These are phyloP conservation scores for Clarireedia paspali DNA, from an alignment of 2,329 filamentous ascomycete genomes.

Conservation along the genomic window DNA sequence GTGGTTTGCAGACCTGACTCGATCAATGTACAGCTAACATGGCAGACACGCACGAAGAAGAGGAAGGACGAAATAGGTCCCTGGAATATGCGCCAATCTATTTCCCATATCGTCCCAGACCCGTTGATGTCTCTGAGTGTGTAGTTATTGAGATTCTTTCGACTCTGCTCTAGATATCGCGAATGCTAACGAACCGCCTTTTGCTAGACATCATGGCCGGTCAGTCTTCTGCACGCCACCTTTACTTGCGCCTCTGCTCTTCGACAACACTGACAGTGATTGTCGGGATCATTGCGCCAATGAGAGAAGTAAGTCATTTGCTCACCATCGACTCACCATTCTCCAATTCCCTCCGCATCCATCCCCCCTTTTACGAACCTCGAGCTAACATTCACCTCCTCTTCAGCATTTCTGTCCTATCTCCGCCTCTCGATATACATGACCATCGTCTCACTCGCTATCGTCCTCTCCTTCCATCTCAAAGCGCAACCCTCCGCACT, in stretches of 20 bases:
- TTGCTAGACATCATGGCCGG: constrained; percentile 13
- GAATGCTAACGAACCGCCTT: neutral
- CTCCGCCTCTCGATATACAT: constrained; percentile 85
- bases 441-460: constrained; percentile 80
- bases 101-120: constrained; percentile 29
- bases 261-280: constrained; percentile 60
- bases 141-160: neutral
- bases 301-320: constrained; percentile 32
- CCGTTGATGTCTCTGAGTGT: constrained; percentile 29
- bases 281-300: constrained; percentile 49
- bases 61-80: neutral
- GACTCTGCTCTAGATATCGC: constrained; percentile 9
- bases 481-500: constrained; percentile 60
- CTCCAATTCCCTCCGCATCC: neutral
- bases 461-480: constrained; percentile 88
- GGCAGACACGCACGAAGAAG: neutral
- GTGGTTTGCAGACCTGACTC: neutral
- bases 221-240: constrained; percentile 24
- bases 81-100: neutral
- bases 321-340: too few relatives aligned
- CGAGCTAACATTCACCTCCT: neutral
- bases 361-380: neutral
- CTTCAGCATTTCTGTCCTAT: constrained; percentile 76
- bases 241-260: constrained; percentile 48
- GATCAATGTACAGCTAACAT: neutral